Percentiles rank a stretch among this genome's conserved stretches.
Conservation (phyloP, 2,329 filamentous ascomycete genomes). For the Pyricularia pennisetigena region DNA sequence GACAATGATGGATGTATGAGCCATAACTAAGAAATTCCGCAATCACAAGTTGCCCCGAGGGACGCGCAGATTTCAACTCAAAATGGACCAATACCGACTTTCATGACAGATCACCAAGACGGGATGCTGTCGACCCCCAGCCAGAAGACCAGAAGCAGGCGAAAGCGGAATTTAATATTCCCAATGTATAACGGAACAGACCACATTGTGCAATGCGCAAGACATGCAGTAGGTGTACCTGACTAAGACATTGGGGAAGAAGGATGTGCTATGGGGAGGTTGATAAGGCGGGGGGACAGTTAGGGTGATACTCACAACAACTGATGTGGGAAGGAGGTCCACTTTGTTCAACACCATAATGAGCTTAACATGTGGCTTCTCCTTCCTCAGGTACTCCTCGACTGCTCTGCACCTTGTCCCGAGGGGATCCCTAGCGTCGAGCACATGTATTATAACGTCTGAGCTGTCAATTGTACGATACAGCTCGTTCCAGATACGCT, state of each 20-base stretch:
- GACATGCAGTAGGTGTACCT: constrained; percentile 66
- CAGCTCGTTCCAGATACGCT: constrained; percentile 94
- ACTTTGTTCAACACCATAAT: constrained; percentile 86
- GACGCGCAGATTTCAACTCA: constrained; percentile 91
- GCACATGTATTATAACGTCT: constrained; percentile 90
- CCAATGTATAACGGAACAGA: constrained; percentile 98
- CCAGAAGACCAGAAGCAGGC: constrained; percentile 54
- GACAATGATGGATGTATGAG: constrained; percentile 54
- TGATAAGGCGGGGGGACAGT: constrained; percentile 9
- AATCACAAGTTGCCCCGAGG: constrained; percentile 45
- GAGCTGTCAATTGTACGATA: constrained; percentile 73
- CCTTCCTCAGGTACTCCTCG: constrained; percentile 86
- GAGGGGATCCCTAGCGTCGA: constrained; percentile 81
- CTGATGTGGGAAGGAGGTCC: constrained; percentile 82
- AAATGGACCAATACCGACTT: constrained; percentile 73
- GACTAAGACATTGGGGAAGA: constrained; percentile 63
- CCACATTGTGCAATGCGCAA: constrained; percentile 48
- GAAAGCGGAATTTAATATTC: constrained; percentile 72
- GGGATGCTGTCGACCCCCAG: constrained; percentile 63
- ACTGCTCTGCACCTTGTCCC: constrained; percentile 85
- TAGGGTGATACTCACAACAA: constrained; percentile 70
- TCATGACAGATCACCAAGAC: constrained; percentile 82
- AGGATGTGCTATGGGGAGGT: not conserved
- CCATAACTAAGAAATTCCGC: constrained; percentile 95
- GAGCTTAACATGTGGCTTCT: constrained; percentile 75